Base-by-base conservation (phyloP, 495 filamentous ascomycete genomes). In the Penicillium steckii region DNA sequence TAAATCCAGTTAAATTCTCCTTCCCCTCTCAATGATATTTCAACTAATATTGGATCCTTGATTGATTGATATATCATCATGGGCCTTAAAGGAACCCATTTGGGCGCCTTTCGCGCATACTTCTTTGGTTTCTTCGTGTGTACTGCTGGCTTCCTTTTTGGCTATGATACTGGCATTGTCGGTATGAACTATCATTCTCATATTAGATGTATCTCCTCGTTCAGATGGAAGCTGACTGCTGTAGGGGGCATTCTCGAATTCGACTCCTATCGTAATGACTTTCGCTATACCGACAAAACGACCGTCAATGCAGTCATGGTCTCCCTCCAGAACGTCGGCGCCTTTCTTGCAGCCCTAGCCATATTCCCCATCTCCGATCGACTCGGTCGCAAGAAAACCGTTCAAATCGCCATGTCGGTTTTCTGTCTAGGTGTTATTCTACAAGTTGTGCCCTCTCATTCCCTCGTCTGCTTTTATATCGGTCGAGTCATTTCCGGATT, bases 401-500 rank as follows among this genome's bases (percentile, higher is more conserved):
- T 80, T 29, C 67, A 67, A 12, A 46, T 66, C 3, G 64, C 70
- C 4, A 75, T 74, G 29, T 27, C 58, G 3, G 63, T 80, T 22
- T 80, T 80, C 61, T 66, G 55, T 46, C 45, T 73, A 42, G 76
- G 76, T 19, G 72, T 65, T 18, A 63, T 79, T 25, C 44, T 80
- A 8, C 74, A 79, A 41, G 65, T 71, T 0, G 52, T 70, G 24
- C 68, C 72, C 7, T 74, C 72, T 0, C 68, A 74, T 46, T 75
- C 72, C 1, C 55, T 80, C 3, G 70, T 62, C 4, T 71, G 71
- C 24, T 78, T 73, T 57, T 79, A 80, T 43, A 70, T 68, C 6
- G 73, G 68, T 3, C 67, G 81, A 32, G 67, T 82, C 5, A 65
- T 84, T n/a, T 69, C 74, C 1, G 81, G 81, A 21, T 52, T 85